Percentiles rank a stretch among this genome's conserved stretches.
phyloP scores from a whole-genome alignment of 441 rosid species.

The Aleurites moluccanus region DNA sequence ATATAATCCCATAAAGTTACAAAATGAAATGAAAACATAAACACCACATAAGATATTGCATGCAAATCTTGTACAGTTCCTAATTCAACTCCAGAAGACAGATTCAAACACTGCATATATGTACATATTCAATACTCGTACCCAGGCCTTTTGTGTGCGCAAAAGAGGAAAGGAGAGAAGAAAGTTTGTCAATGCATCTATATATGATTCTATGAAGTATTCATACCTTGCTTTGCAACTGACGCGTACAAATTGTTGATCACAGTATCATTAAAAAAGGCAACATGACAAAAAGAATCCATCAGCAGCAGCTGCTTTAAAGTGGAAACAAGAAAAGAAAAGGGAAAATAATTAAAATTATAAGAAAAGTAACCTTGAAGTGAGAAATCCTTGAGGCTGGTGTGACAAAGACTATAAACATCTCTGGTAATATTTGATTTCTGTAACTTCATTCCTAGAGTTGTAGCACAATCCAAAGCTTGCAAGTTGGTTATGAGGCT shows the following conservation, averaged over 20 bases:
- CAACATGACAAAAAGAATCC: conserved; percentile 9
- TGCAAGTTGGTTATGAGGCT: conserved; percentile 87
- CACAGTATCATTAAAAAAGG: conserved; percentile 4
- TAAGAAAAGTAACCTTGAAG: conserved; percentile 64
- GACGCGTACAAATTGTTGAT: conserved; percentile 27
- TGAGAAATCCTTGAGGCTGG: conserved; percentile 92
- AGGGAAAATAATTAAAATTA: not conserved
- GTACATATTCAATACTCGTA: too few relatives aligned
- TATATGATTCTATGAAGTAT: conserved; percentile 8
- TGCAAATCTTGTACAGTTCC: not conserved
- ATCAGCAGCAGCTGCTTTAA: conserved; percentile 9
- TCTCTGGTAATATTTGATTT: conserved; percentile 60
- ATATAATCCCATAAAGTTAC: not conserved
- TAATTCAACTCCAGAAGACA: too few relatives aligned
- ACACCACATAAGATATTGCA: not conserved
- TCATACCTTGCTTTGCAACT: conserved; percentile 55
- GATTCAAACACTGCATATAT: too few relatives aligned
- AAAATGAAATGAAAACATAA: not conserved
- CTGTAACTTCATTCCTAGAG: conserved; percentile 66
- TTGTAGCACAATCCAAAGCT: conserved; percentile 86
- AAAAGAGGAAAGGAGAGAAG: not conserved
- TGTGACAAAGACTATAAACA: conserved; percentile 72
- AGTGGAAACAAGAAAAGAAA: not conserved
- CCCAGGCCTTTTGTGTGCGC: not conserved
- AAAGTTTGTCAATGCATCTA: not conserved